A percentile compares a stretch with the other conserved stretches of the same genome.
Conservation (phyloP, 495 filamentous ascomycete genomes). For the Penicillium dipodomyicola region DNA sequence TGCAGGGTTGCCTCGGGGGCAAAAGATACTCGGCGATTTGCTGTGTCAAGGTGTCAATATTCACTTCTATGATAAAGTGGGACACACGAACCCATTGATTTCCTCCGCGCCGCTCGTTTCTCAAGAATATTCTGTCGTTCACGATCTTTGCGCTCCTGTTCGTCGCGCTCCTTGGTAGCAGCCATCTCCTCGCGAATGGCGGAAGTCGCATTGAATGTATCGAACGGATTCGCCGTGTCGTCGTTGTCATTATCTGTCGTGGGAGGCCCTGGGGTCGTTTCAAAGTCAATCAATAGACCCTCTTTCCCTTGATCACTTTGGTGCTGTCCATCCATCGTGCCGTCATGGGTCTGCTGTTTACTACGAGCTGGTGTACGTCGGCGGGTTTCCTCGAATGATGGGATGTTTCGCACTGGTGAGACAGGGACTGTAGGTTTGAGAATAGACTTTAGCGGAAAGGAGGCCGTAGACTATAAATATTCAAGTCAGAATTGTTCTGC, state of each 20-base stretch:
- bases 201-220: slow-evolving; percentile 50
- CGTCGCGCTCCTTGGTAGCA: slow-evolving; percentile 68
- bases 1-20: slow-evolving; percentile 96
- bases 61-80: not conserved
- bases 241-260: slow-evolving; percentile 38
- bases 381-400: slow-evolving; percentile 49
- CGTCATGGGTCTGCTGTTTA: slow-evolving; percentile 24
- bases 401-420: slow-evolving; percentile 59
- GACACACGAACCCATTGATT: slow-evolving; percentile 63
- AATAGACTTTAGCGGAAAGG: slow-evolving; percentile 70
- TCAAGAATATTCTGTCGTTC: slow-evolving; percentile 68
- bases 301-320: slow-evolving; percentile 30
- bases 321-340: slow-evolving; percentile 14
- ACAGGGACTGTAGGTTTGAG: slow-evolving; percentile 78
- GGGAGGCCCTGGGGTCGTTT: slow-evolving; percentile 37
- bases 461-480: slow-evolving; percentile 49
- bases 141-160: slow-evolving; percentile 61
- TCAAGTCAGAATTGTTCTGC: slow-evolving; percentile 1
- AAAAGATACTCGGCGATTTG: slow-evolving; percentile 93
- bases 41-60: slow-evolving; percentile 33
- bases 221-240: slow-evolving; percentile 56
- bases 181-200: slow-evolving; percentile 66
- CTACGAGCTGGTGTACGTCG: slow-evolving; percentile 39
- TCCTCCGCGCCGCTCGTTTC: slow-evolving; percentile 79
- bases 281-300: slow-evolving; percentile 49